A percentile compares a stretch with the other conserved stretches of the same genome.
Evolutionary conservation across 495 filamentous ascomycete genomes (phyloP).

Genomic region (Hypoxylon trugodes): DNA sequence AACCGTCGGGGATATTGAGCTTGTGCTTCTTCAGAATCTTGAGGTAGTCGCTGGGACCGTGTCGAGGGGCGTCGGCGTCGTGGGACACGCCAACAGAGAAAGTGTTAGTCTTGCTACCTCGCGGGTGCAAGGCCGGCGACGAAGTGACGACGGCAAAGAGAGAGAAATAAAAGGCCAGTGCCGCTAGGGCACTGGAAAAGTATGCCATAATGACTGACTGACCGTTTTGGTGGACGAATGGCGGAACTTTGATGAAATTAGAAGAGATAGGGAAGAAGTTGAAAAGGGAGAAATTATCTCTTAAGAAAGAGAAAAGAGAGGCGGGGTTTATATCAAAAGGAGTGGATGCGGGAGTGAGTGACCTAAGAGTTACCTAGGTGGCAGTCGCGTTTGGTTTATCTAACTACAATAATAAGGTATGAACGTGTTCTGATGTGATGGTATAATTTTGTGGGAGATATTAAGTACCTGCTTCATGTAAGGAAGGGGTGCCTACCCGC

Average conservation of each 20-base stretch:
- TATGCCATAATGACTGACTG: constrained; percentile 23
- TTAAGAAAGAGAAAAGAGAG: too few species aligned
- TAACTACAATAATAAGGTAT: too few species aligned
- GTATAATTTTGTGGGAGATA: constrained; percentile 14
- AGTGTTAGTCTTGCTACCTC: constrained; percentile 33
- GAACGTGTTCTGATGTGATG: constrained; percentile 13
- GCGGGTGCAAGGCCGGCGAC: constrained; percentile 6
- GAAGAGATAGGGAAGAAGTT: neutral
- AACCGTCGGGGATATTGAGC: constrained; percentile 33
- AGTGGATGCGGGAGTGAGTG: too few species aligned
- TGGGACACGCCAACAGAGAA: constrained; percentile 38
- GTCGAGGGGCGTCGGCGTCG: constrained; percentile 34
- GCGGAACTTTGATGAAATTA: neutral
- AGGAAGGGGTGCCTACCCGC: constrained; percentile 10
- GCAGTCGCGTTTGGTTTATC: too few species aligned
- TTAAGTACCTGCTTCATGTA: constrained; percentile 22
- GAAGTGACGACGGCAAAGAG: constrained; percentile 19
- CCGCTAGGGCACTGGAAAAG: constrained; percentile 27
- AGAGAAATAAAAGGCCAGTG: constrained; percentile 28
- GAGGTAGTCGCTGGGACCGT: constrained; percentile 43
- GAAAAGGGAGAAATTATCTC: constrained; percentile 3
- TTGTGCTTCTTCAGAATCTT: constrained; percentile 45
- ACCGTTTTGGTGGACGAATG: constrained; percentile 1
- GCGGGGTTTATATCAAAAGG: too few species aligned
- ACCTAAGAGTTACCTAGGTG: too few species aligned